Conservation (phyloP, 805 yeast species). For the Tetrapisispora phaffii region DNA sequence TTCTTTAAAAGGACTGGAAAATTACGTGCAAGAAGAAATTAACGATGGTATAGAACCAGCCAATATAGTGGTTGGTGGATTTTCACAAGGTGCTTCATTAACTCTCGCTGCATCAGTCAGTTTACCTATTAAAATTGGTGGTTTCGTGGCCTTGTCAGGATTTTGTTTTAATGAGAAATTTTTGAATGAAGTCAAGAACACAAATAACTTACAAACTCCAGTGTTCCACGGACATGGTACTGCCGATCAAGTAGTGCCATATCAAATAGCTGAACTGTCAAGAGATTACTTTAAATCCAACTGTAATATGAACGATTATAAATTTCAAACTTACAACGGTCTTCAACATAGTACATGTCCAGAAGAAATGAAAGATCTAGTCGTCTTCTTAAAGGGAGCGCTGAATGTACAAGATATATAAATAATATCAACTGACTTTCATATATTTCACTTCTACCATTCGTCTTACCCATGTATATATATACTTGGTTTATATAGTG, state of each 20-base stretch:
- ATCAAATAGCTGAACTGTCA: constrained; percentile 29
- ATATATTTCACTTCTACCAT: too few relatives aligned
- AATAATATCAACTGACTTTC: too few relatives aligned
- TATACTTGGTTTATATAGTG: too few relatives aligned
- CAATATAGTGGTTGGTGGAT: constrained; percentile 84
- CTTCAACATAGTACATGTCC: constrained; percentile 60
- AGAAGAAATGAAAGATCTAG: constrained; percentile 52
- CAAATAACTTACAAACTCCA: constrained; percentile 55
- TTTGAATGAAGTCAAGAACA: constrained; percentile 14
- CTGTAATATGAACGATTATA: constrained; percentile 37
- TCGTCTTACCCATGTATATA: too few relatives aligned
- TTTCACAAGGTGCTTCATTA: constrained; percentile 88
- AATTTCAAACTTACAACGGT: constrained; percentile 49
- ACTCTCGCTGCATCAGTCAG: constrained; percentile 51
- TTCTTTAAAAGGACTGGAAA: constrained; percentile 38
- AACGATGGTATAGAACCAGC: constrained; percentile 47
- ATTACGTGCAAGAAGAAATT: constrained; percentile 43
- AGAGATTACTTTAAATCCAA: constrained; percentile 33
- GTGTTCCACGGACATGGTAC: constrained; percentile 86
- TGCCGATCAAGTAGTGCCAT: constrained; percentile 52
- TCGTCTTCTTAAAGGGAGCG: constrained; percentile 34
- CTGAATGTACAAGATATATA: neutral
- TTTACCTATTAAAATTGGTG: constrained; percentile 59
- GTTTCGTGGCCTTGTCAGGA: constrained; percentile 70
- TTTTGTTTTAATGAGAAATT: constrained; percentile 35